These are phyloP conservation scores for Gloeostereum incarnatum DNA, from an alignment of 768 basidiomycete species.

Conservation along the genomic window DNA sequence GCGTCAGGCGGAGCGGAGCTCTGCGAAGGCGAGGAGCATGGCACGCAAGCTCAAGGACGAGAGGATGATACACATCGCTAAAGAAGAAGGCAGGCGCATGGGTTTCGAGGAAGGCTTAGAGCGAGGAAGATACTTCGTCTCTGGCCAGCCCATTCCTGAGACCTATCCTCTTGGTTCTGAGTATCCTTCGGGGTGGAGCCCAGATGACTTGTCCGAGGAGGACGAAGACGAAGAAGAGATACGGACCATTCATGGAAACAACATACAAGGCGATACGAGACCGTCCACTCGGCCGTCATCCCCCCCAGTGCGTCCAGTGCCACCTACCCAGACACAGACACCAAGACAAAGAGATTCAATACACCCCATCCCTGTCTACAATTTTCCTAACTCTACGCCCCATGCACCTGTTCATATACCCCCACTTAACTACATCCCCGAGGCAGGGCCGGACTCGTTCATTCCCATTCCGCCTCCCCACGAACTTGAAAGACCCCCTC, in stretches of 20 bases:
- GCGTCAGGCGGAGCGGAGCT: slow-evolving; percentile 31
- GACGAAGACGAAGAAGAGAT: slow-evolving; percentile 4
- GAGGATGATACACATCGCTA: slow-evolving; percentile 24
- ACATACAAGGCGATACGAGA: neutral
- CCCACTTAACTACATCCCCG: slow-evolving; percentile 13
- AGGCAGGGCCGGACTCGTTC: slow-evolving; percentile 4
- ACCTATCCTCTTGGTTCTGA: neutral
- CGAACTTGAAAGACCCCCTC: slow-evolving; percentile 1
- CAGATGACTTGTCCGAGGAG: neutral
- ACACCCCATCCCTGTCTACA: no score
- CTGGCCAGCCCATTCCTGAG: neutral
- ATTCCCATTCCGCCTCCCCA: slow-evolving; percentile 12
- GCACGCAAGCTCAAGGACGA: slow-evolving; percentile 29
- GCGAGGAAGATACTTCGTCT: slow-evolving; percentile 9
- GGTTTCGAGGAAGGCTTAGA: slow-evolving; percentile 32
- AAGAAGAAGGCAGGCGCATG: slow-evolving; percentile 30
- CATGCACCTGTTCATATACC: neutral
- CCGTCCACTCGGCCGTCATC: neutral
- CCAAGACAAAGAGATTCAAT: no score
- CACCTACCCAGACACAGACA: slow-evolving; percentile 1
- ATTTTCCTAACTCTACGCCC: no score
- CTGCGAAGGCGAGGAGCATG: slow-evolving; percentile 23
- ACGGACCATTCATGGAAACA: neutral
- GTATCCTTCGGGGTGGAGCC: neutral
- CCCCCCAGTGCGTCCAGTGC: neutral